These are phyloP conservation scores for Knufia fluminis DNA, from an alignment of 2,329 filamentous ascomycete genomes.

Conservation along the genomic window DNA sequence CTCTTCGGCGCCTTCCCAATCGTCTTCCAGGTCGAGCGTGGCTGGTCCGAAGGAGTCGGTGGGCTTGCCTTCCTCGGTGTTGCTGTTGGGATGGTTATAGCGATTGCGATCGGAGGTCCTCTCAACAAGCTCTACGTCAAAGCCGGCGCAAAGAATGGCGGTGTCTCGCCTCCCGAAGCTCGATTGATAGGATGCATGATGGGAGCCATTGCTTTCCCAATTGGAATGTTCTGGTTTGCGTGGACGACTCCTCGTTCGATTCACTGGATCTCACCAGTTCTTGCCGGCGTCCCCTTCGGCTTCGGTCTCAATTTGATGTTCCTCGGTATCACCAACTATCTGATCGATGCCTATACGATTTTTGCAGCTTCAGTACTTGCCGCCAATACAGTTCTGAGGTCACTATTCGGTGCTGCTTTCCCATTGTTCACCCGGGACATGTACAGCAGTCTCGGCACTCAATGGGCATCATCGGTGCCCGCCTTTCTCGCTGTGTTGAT, in stretches of 20 bases:
- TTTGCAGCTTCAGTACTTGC: conserved; percentile 68
- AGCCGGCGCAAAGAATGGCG: conserved; percentile 38
- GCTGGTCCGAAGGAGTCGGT: conserved; percentile 51
- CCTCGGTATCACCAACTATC: conserved; percentile 31
- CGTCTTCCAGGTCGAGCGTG: conserved; percentile 53
- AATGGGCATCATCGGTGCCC: conserved; percentile 66
- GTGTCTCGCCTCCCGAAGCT: conserved; percentile 56
- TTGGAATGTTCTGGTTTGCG: conserved; percentile 59
- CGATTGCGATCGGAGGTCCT: conserved; percentile 46
- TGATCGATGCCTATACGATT: conserved; percentile 62
- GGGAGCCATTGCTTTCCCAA: conserved; percentile 53
- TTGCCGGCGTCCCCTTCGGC: conserved; percentile 45
- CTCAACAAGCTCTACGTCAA: conserved; percentile 48
- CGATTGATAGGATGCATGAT: conserved; percentile 54
- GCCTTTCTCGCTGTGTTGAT: conserved; percentile 65
- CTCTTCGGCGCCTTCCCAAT: conserved; percentile 56
- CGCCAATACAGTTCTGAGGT: conserved; percentile 71
- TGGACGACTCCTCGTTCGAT: conserved; percentile 53
- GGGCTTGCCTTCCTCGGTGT: conserved; percentile 61
- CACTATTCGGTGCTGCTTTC: conserved; percentile 67
- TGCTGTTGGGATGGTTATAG: conserved; percentile 54
- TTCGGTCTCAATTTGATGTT: conserved; percentile 44
- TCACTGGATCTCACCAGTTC: conserved; percentile 47
- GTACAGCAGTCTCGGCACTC: conserved; percentile 51
- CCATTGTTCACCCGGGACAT: conserved; percentile 58